Base-by-base conservation (phyloP, 1,284 basidiomycete species). In the Ganoderma leucocontextum region DNA sequence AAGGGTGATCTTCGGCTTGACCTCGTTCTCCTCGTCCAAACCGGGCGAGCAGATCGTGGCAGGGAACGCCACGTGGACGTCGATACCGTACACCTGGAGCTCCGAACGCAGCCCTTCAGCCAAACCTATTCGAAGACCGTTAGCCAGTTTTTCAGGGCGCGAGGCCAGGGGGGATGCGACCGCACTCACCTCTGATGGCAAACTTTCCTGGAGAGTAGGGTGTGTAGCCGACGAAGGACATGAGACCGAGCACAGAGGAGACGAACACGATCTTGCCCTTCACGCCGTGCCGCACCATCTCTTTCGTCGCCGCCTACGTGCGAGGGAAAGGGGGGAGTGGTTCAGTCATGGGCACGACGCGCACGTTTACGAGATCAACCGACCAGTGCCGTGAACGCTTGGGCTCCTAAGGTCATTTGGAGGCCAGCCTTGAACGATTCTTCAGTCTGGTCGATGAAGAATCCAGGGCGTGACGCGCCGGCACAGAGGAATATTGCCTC, bases 91-190 rank as follows among this genome's bases (percentile, higher is more conserved):
- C 0, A 98, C 82, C 68, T 91, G 81, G 63, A 97, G 82, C 77
- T 99, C 97, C 57, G 89, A 92, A 19, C 94, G 91, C n/a, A 99
- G 85, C 0, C 91, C 86, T 74, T 99, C 97, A 13, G 95, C 95
- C 1, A 98, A 87, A 39, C 93, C 95, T 95, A 19, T 15, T 8
- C n/a, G 57, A 35, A 8, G n/a, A 10, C 13, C 29, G 38, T 42
- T 33, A 39, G 52, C 52, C 19, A 15, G 29, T 9, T 63, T 39
- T 17, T 25, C 35, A 47, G 62, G 19, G 77, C 57, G 69, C 17
- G 39, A 5, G 17, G 13, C 12, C 68, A 3, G 17, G 17, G 17
- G 13, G 70, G 29, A 19, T n/a, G 22, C 19, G 36, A 29, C 29
- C 2, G 77, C 77, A 13, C 77, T 60, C 74, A 94, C 95, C 96